phyloP scores from a whole-genome alignment of 257 asterid genomes.

The Scutellaria galericulata region DNA sequence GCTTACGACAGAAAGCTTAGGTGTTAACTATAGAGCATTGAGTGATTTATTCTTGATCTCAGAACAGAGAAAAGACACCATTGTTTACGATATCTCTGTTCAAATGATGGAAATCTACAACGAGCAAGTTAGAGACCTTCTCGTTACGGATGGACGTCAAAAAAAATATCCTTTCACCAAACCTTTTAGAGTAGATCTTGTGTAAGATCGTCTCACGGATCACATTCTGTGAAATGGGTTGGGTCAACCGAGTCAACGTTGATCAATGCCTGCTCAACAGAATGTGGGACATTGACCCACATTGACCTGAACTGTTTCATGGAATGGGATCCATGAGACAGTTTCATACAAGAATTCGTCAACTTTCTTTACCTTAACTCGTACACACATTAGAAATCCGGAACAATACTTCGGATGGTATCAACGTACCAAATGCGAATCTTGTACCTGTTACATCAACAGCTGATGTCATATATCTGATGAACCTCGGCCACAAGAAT shows the following conservation, averaged over 20 bases:
- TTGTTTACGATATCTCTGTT: slow-evolving; percentile 52
- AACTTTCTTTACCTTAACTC: slow-evolving; percentile 54
- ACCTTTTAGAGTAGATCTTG: background rate
- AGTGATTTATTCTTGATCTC: slow-evolving; percentile 58
- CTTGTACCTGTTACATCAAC: slow-evolving; percentile 53
- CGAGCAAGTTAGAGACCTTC: slow-evolving; percentile 69
- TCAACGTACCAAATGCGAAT: slow-evolving; percentile 84
- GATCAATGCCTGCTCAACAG: too few relatives aligned
- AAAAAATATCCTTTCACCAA: slow-evolving; percentile 55
- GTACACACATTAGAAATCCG: slow-evolving; percentile 72
- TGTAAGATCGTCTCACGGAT: too few relatives aligned
- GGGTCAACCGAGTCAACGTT: too few relatives aligned
- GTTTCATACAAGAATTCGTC: too few relatives aligned
- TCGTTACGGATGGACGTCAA: slow-evolving; percentile 45
- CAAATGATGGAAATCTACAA: slow-evolving; percentile 69
- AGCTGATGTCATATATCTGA: slow-evolving; percentile 54
- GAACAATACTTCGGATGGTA: slow-evolving; percentile 68
- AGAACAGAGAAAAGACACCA: slow-evolving; percentile 45
- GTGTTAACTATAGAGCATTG: slow-evolving; percentile 67
- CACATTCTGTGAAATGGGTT: too few relatives aligned
- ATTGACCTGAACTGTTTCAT: too few relatives aligned
- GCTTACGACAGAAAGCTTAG: slow-evolving; percentile 49
- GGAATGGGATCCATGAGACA: too few relatives aligned
- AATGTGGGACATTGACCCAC: too few relatives aligned
- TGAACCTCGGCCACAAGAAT: slow-evolving; percentile 72